Base-by-base conservation (phyloP, 805 yeast species). In the Sugiyamaella lignohabitans region DNA sequence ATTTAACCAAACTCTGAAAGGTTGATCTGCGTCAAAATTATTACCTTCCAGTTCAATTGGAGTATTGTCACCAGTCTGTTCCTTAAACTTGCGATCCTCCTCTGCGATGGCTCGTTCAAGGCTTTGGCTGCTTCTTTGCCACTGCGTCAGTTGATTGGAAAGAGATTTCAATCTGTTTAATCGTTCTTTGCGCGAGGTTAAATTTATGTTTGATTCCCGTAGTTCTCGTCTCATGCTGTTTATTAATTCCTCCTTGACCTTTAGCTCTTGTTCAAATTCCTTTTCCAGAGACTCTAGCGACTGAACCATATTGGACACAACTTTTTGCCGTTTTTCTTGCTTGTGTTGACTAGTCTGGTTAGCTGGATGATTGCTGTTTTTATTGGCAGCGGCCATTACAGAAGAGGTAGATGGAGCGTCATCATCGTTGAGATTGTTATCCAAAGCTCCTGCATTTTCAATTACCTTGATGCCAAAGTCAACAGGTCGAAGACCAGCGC, bases 1-100 rank as follows among this genome's bases (percentile, higher is more conserved):
- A 24, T 47, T 54, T 10, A 22, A 34, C 59, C 75, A 71, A 8
- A 87, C 75, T 42, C 84, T 74, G 64, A 87, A 91, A n/a, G 96
- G 96, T 59, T 86, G 91, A 65, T 89, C 97, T 0, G 95, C 91
- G 63, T 84, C 91, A 57, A 79, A 82, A 47, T 74, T 79, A 20
- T 75, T 75, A 50, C 64, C 52, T 22, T 42, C 51, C 44, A 42
- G 38, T 38, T 56, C 10, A 65, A 69, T 18, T 63, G 63, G 22
- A n/a, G 35, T 19, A 4, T 40, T 16, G 1, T 42, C 36, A 43
- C 71, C 50, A 39, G 53, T 54, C 20, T 59, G 57, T 18, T 49
- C 49, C 30, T 69, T 60, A 63, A 83, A 84, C 47, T 72, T 69
- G 18, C 66, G 65, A 49, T 82, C 81, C 53, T 84, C 89, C 42